phyloP scores from a whole-genome alignment of 2,329 filamentous ascomycete species.

The Fusarium lyarnte region DNA sequence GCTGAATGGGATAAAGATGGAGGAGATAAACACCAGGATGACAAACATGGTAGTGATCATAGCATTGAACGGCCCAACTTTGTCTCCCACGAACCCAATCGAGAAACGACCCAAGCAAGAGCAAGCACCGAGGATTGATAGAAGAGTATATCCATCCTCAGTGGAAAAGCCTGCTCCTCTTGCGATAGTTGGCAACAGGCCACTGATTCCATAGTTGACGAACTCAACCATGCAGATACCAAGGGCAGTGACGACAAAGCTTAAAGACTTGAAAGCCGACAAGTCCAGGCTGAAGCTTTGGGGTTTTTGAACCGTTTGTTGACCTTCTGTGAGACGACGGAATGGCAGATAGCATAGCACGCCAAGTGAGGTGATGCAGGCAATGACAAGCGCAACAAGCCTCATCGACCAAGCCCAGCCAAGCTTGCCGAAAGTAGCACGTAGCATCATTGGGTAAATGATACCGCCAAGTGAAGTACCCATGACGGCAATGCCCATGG shows the following conservation, averaged over 20 bases:
- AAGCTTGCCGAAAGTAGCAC: constrained; percentile 36
- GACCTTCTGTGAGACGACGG: constrained; percentile 21
- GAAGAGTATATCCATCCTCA: constrained; percentile 53
- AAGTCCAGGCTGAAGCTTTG: constrained; percentile 45
- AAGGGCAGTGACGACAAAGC: constrained; percentile 51
- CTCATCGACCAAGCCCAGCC: constrained; percentile 49
- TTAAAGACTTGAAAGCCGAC: constrained; percentile 49
- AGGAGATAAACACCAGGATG: constrained; percentile 51
- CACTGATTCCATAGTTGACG: constrained; percentile 57
- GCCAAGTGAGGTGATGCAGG: constrained; percentile 38
- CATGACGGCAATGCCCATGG: constrained; percentile 30
- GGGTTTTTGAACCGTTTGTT: neutral
- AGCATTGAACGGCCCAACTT: constrained; percentile 55
- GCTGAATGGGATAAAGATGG: constrained; percentile 55
- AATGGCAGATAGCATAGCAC: constrained; percentile 48
- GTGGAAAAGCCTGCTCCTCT: constrained; percentile 44
- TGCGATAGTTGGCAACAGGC: constrained; percentile 57
- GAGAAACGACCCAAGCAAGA: constrained; percentile 54
- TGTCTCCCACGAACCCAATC: constrained; percentile 54
- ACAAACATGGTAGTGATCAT: constrained; percentile 36
- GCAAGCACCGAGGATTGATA: constrained; percentile 55
- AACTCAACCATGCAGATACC: constrained; percentile 57
- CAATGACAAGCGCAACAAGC: constrained; percentile 41
- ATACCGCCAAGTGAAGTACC: constrained; percentile 43
- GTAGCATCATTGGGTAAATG: constrained; percentile 47